These are phyloP conservation scores for Atkinsonella hypoxylon DNA, from an alignment of 2,329 filamentous ascomycete genomes.

Conservation along the genomic window DNA sequence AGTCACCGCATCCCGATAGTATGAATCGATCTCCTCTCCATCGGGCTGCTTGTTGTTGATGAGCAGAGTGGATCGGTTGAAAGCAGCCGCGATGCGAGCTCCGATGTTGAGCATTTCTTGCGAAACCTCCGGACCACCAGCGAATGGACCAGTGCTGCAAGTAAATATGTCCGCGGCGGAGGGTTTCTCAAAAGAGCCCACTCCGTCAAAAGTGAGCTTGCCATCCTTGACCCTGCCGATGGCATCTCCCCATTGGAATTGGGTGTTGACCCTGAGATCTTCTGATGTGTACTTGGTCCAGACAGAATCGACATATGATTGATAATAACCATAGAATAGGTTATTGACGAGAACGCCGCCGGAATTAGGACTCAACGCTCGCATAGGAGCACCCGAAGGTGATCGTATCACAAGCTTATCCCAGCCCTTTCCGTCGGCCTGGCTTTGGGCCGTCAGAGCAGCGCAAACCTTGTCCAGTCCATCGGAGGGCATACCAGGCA, in stretches of 20 bases:
- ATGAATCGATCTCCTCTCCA: constrained; percentile 32
- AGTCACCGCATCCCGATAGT: constrained; percentile 42
- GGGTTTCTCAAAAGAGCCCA: constrained; percentile 37
- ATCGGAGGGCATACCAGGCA: constrained; percentile 35
- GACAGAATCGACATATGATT: constrained; percentile 36
- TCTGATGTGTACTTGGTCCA: constrained; percentile 35
- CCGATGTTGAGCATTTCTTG: constrained; percentile 49
- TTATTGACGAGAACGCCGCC: constrained; percentile 30
- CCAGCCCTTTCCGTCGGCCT: constrained; percentile 37
- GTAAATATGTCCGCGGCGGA: constrained; percentile 37
- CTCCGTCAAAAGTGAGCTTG: constrained; percentile 27
- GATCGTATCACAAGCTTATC: constrained; percentile 35
- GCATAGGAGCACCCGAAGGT: constrained; percentile 26
- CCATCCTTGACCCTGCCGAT: constrained; percentile 27
- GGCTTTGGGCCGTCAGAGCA: constrained; percentile 32
- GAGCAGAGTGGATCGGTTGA: constrained; percentile 62
- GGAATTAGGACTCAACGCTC: constrained; percentile 41
- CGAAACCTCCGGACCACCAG: constrained; percentile 25
- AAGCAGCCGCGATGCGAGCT: constrained; percentile 61
- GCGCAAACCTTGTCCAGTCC: constrained; percentile 34
- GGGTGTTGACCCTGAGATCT: constrained; percentile 40
- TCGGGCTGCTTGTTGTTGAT: constrained; percentile 38
- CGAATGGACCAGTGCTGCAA: constrained; percentile 47
- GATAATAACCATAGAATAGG: constrained; percentile 39
- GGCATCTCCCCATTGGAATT: constrained; percentile 37